Evolutionary conservation across 2,329 filamentous ascomycete species (phyloP).

Genomic region (Chalaropsis ovoidea): DNA sequence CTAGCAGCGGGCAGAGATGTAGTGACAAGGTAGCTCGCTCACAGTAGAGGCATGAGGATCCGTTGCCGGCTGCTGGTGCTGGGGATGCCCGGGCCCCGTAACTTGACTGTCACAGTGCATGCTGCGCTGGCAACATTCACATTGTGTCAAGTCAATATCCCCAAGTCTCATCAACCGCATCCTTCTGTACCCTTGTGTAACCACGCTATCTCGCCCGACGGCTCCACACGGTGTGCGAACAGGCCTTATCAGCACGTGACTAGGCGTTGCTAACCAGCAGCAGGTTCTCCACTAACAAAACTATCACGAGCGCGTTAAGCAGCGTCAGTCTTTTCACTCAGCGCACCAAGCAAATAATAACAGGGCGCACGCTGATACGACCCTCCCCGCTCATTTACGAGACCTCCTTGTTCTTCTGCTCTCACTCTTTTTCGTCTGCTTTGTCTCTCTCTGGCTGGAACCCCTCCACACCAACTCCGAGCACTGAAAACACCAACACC

Average conservation of each 20-base stretch:
- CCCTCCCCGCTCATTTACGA: not conserved
- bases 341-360: not conserved
- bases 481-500: not conserved
- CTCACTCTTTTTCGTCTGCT: not conserved
- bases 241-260: constrained; percentile 15
- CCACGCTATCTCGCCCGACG: not conserved
- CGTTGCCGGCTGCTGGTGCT: too few relatives aligned
- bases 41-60: not conserved
- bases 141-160: not conserved
- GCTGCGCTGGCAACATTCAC: too few relatives aligned
- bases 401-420: too few relatives aligned
- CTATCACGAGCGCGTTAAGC: not conserved
- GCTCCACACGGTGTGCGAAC: constrained; percentile 3
- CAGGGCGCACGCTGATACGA: not conserved
- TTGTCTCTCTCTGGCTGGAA: not conserved
- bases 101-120: too few relatives aligned
- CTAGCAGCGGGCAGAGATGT: not conserved
- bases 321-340: not conserved
- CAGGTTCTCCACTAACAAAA: not conserved
- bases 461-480: not conserved
- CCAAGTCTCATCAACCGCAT: not conserved
- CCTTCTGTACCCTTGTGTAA: not conserved
- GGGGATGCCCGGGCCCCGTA: too few relatives aligned
- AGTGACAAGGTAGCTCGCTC: not conserved
- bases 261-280: not conserved